Evolutionary conservation across 2,329 filamentous ascomycete species (phyloP).

Genomic region (Thyridium curvatum): DNA sequence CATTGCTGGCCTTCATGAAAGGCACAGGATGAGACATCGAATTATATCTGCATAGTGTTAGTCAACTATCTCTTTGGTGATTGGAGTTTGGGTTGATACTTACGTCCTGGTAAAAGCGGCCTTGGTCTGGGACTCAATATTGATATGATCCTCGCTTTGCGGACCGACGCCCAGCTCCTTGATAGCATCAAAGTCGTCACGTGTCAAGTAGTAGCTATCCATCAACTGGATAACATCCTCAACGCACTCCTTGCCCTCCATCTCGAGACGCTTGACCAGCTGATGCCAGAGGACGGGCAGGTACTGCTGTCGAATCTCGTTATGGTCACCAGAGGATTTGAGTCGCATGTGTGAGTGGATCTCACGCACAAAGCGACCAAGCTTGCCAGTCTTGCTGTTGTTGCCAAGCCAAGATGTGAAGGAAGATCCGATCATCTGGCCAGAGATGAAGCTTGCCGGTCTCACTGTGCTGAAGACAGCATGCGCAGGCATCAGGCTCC

Average conservation of each 20-base stretch:
- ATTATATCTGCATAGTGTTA: conserved; percentile 61
- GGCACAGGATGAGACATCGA: conserved; percentile 78
- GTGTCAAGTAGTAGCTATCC: conserved; percentile 94
- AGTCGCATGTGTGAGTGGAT: conserved; percentile 97
- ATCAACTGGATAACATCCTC: conserved; percentile 85
- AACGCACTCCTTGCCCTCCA: conserved; percentile 76
- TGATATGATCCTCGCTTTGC: conserved; percentile 68
- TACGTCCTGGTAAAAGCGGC: conserved; percentile 81
- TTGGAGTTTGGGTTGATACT: conserved; percentile 29
- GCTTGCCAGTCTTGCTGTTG: conserved; percentile 77
- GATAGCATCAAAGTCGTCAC: conserved; percentile 90
- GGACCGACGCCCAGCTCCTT: conserved; percentile 84
- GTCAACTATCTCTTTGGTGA: not conserved
- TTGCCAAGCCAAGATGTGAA: conserved; percentile 95
- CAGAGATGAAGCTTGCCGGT: conserved; percentile 80
- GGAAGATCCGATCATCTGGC: conserved; percentile 64
- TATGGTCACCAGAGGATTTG: conserved; percentile 79
- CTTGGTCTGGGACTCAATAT: conserved; percentile 81
- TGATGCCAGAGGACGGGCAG: conserved; percentile 81
- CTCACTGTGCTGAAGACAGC: conserved; percentile 92
- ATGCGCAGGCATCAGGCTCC: conserved; percentile 96
- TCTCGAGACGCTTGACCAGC: conserved; percentile 66
- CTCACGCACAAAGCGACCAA: conserved; percentile 80
- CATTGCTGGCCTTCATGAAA: conserved; percentile 87
- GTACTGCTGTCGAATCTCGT: conserved; percentile 93